These are phyloP conservation scores for Clitopilus passeckerianus DNA, from an alignment of 768 basidiomycete species.

Conservation along the genomic window DNA sequence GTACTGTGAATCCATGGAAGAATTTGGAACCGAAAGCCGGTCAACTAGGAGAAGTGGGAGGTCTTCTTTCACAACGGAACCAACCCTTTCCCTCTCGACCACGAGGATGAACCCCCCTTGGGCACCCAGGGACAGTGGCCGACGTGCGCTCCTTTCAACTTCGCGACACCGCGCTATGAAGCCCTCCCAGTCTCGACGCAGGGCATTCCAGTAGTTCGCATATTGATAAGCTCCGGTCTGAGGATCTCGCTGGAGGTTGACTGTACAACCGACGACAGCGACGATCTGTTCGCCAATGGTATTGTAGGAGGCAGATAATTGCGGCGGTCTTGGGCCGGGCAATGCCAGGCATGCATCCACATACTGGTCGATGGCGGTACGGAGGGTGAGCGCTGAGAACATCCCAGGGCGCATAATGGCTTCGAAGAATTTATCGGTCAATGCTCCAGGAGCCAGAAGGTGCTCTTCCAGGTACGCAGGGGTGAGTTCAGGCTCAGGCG, in stretches of 20 bases:
- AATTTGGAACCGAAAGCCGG: conserved; percentile 28
- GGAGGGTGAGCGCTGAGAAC: conserved; percentile 80
- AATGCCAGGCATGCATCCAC: conserved; percentile 64
- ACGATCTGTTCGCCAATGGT: conserved; percentile 73
- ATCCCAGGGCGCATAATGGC: conserved; percentile 84
- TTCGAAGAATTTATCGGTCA: conserved; percentile 76
- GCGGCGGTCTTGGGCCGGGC: conserved; percentile 50
- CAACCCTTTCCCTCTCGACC: conserved; percentile 75
- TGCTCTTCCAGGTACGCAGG: conserved; percentile 87
- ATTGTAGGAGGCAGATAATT: conserved; percentile 57
- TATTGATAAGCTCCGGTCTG: conserved; percentile 78
- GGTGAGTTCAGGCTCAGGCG: conserved; percentile 72
- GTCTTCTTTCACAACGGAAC: conserved; percentile 61
- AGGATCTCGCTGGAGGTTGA: conserved; percentile 65
- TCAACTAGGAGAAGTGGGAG: conserved; percentile 55
- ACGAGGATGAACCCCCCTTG: conserved; percentile 48
- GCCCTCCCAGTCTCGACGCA: conserved; percentile 95
- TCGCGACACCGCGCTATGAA: conserved; percentile 89
- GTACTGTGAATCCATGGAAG: conserved; percentile 42
- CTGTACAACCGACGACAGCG: conserved; percentile 82
- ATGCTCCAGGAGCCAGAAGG: conserved; percentile 62
- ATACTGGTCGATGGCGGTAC: conserved; percentile 81
- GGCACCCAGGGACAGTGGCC: conserved; percentile 67
- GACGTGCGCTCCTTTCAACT: conserved; percentile 80
- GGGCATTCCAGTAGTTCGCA: conserved; percentile 74